phyloP scores from a whole-genome alignment of 2,329 filamentous ascomycete species.

The Bipolaris cookei region DNA sequence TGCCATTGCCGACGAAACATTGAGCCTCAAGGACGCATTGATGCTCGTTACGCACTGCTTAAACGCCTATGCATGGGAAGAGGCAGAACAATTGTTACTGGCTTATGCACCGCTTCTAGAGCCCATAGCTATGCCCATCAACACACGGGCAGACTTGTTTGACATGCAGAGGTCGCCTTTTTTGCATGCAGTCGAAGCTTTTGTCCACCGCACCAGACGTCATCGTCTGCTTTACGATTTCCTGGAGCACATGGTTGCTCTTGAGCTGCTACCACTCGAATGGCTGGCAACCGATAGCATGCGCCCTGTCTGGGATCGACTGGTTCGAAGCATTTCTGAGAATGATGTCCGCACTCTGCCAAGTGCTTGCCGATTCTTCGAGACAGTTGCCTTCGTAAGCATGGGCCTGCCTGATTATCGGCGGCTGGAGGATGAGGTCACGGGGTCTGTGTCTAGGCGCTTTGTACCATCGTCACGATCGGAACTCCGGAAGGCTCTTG shows the following conservation, averaged over 20 bases:
- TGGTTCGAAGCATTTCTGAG: constrained; percentile 44
- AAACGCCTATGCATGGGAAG: constrained; percentile 41
- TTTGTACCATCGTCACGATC: constrained; percentile 34
- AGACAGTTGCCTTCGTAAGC: constrained; percentile 38
- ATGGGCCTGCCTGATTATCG: constrained; percentile 38
- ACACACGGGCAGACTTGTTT: constrained; percentile 38
- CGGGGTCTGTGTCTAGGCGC: constrained; percentile 26
- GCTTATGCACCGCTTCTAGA: constrained; percentile 36
- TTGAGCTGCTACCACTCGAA: constrained; percentile 46
- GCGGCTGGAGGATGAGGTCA: constrained; percentile 26
- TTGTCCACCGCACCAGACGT: constrained; percentile 39
- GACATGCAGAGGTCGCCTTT: constrained; percentile 33
- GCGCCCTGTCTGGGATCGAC: constrained; percentile 44
- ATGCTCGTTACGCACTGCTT: constrained; percentile 41
- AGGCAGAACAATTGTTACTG: constrained; percentile 44
- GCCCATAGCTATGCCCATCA: constrained; percentile 33
- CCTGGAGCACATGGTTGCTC: constrained; percentile 42
- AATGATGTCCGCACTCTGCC: constrained; percentile 32
- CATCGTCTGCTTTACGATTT: constrained; percentile 45
- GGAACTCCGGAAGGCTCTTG: constrained; percentile 42
- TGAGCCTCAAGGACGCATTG: constrained; percentile 33
- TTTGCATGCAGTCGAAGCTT: constrained; percentile 34
- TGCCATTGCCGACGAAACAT: constrained; percentile 45
- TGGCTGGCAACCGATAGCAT: constrained; percentile 49
- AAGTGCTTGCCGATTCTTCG: constrained; percentile 40